Base-by-base conservation (phyloP, 2,329 filamentous ascomycete genomes). In the Talaromyces sp. region DNA sequence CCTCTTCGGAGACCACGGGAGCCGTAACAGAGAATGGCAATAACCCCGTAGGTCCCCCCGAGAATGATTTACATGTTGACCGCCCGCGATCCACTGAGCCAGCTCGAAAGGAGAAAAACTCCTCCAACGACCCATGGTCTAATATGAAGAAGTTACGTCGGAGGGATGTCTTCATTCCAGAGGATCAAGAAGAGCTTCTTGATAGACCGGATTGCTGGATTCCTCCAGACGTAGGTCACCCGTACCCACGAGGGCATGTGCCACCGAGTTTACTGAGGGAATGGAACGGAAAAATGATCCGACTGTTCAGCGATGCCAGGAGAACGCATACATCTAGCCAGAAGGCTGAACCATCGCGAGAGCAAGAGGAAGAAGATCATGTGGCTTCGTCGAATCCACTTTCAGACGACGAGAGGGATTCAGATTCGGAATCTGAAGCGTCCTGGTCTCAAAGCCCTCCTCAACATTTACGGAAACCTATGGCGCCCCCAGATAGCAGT, bases 151-250 rank as follows among this genome's bases (percentile, higher is more conserved):
- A 63, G 17, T 76, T 83, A 56, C 68, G 70, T 31, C 71, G 70
- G 17, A 69, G 65, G 43, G 76, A 80, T 62, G 66, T 80, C 33
- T 70, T 65, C 22, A 79, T 83, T 53, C 75, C 79, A 1, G 70
- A 67, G 25, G 74, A 80, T 15, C 84, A 87, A 63, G 65, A 69
- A 43, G 63, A 71, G 8, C 70, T 86, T 5, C 69, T 87, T 1
- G 73, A 78, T 5, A 66, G 73, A 10, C 60, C 70, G 5, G 72
- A 77, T 15, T 80, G 65, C 57, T 74, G 70, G 73, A 63, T 75
- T 53, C 72, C 73, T 37, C 67, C 71, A n/a, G 59, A 62, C n/a
- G 50, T 67, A 1, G 70, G 71, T 13, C 60, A 65, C 13, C 57
- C 57, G 13, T 50, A 58, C 35, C 67, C 69, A 19, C 65, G 64